These are phyloP conservation scores for Ceratocystis harringtonii DNA, from an alignment of 2,329 filamentous ascomycete species.

Conservation along the genomic window DNA sequence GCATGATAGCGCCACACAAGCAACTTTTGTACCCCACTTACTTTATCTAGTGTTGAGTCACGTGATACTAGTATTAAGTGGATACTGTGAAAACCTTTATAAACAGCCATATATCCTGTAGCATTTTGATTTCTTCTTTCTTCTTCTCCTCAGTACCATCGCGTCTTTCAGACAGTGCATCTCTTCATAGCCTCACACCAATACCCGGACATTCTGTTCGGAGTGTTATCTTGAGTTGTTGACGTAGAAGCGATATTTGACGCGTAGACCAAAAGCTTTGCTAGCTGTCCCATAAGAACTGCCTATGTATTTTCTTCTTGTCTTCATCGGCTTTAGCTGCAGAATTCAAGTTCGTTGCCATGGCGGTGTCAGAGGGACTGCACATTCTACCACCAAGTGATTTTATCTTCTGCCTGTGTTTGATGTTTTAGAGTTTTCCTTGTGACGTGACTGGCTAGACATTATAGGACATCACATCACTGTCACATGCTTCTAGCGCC, in stretches of 20 bases:
- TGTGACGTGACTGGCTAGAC: no score
- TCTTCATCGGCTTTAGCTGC: conserved; percentile 22
- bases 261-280: conserved; percentile 17
- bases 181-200: conserved; percentile 45
- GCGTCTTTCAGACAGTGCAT: conserved; percentile 78
- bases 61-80: conserved; percentile 2
- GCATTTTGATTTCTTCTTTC: conserved; percentile 20
- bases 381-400: conserved; percentile 22
- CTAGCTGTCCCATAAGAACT: conserved; percentile 41
- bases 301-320: conserved; percentile 32
- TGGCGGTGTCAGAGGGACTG: conserved; percentile 31
- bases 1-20: neutral
- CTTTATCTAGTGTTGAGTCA: neutral
- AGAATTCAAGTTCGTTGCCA: conserved; percentile 17
- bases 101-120: conserved; percentile 17
- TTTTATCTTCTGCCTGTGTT: neutral
- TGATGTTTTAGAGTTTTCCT: neutral
- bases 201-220: conserved; percentile 55
- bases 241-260: conserved; percentile 45
- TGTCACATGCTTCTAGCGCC: neutral
- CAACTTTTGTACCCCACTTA: neutral
- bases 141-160: conserved; percentile 41
- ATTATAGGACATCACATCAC: no score
- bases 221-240: conserved; percentile 40
- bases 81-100: conserved; percentile 13